Evolutionary conservation across 2,329 filamentous ascomycete species (phyloP), one percentile per base, ranked within the genome.

Genomic region (Tolypocladium ovalisporum): DNA sequence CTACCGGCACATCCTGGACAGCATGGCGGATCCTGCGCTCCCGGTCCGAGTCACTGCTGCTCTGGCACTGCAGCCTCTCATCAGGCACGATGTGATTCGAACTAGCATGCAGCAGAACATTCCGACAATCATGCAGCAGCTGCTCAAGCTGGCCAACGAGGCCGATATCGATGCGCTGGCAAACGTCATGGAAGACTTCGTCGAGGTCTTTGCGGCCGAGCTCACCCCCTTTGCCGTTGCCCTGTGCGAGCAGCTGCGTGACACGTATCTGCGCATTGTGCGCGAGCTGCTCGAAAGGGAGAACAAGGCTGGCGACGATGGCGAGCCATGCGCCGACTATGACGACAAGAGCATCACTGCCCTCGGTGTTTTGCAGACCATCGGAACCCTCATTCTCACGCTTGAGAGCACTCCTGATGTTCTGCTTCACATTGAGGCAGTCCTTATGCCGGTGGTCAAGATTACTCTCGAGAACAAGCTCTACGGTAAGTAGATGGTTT

Each of bases 121-220:
- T 63, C 92, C 94, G 19, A 95, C 96, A 67, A 97, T 99, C 67
- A 99, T 99, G 94, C 95, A 97, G 75, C 93, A 99, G 73, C 81
- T 99, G 17, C 80, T 99, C 56, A 97, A 97, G 76, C 79, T 99
- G 58, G 93, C 94, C 34, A 99, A 99, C 68, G 94, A 99, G 74
- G 94, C 95, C 58, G 94, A 99, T 69, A 93, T 99, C 53, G 94
- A 99, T 72, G 92, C 94, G 6, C 79, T 99, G 44, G 93, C 94
- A 27, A 97, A 97, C 67, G 94, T 99, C 42, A 99, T 99, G 94
- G 94, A 99, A 73, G 94, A 99, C 69, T 99, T 99, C 69, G 94
- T 99, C 52, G 94, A 99, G 72, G 92, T 97, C 2, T 99, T 99
- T 69, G 93, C 94, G n/a, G 83, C 90, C 3, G 94, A 99, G 71